Percentiles rank a stretch among this genome's conserved stretches.
These are phyloP conservation scores for Saccharomycopsis sp. DNA, from an alignment of 805 yeast species.

Conservation along the genomic window DNA sequence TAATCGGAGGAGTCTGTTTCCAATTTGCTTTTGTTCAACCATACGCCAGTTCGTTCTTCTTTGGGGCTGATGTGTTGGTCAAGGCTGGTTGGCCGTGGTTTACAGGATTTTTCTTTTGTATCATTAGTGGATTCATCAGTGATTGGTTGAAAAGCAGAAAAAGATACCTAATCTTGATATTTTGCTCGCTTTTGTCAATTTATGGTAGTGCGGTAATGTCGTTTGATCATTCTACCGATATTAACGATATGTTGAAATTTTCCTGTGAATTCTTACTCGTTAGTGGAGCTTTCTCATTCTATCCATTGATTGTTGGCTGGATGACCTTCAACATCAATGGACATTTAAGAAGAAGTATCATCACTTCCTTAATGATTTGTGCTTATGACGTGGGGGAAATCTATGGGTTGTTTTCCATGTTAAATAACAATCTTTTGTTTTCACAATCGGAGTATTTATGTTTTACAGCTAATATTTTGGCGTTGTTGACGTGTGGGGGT, in stretches of 20 bases:
- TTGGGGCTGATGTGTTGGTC: not conserved
- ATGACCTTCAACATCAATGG: conserved; percentile 51
- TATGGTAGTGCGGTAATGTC: not conserved
- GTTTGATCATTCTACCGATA: not conserved
- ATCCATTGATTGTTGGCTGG: conserved; percentile 65
- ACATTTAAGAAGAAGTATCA: conserved; percentile 48
- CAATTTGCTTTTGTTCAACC: not conserved
- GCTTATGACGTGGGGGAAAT: conserved; percentile 26
- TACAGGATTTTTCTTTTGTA: not conserved
- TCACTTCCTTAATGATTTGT: conserved; percentile 51
- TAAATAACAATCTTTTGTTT: too few relatives aligned
- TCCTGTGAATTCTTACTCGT: conserved; percentile 55
- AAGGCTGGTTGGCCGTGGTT: not conserved
- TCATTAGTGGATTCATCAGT: not conserved
- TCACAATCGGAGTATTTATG: not conserved
- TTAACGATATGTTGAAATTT: conserved; percentile 23
- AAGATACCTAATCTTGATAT: not conserved
- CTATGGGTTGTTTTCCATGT: not conserved
- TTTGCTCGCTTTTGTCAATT: not conserved
- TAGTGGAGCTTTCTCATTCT: conserved; percentile 46
- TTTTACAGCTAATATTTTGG: not conserved
- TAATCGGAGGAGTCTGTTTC: not conserved
- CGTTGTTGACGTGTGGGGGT: not conserved
- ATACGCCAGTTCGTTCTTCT: not conserved
- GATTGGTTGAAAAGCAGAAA: not conserved